Conservation (phyloP, 768 basidiomycete species). For the Boletus tomentosulus region DNA sequence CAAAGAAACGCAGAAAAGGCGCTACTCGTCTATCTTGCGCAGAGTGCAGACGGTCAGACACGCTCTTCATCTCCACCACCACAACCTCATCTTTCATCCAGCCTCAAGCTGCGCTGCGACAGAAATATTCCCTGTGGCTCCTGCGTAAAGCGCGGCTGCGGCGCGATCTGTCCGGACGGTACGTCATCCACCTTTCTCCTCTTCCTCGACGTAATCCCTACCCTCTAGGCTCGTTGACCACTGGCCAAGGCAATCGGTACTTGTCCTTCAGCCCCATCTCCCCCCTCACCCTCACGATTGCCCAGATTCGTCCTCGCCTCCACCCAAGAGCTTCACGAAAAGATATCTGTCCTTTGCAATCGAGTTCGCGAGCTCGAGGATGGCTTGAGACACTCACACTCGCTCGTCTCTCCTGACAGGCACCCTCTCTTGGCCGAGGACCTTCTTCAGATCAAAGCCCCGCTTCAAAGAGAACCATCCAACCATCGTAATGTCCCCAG, state of each 20-base stretch:
- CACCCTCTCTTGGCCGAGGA: constrained; percentile 73
- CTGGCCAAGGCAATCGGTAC: constrained; percentile 78
- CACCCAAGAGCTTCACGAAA: constrained; percentile 78
- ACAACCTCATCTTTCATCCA: neutral
- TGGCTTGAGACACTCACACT: constrained; percentile 56
- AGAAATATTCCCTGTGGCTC: constrained; percentile 73
- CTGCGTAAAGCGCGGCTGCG: constrained; percentile 76
- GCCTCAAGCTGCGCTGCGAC: constrained; percentile 51
- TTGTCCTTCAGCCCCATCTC: constrained; percentile 7
- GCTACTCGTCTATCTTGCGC: constrained; percentile 77
- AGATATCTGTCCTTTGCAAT: constrained; percentile 67
- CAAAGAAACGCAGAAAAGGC: constrained; percentile 63
- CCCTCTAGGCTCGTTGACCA: constrained; percentile 65
- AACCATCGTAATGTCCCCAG: constrained; percentile 36
- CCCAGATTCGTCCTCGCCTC: constrained; percentile 73
- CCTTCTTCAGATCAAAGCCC: constrained; percentile 69
- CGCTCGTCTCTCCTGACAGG: constrained; percentile 50
- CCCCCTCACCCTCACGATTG: neutral
- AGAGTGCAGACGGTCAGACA: constrained; percentile 64
- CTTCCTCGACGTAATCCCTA: constrained; percentile 16
- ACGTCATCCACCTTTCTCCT: constrained; percentile 25
- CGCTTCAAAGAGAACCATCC: constrained; percentile 63
- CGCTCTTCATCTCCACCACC: neutral
- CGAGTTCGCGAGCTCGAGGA: constrained; percentile 80
- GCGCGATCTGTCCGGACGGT: constrained; percentile 80